These are phyloP conservation scores for Mycena rebaudengoi DNA, from an alignment of 768 basidiomycete genomes.

Conservation along the genomic window DNA sequence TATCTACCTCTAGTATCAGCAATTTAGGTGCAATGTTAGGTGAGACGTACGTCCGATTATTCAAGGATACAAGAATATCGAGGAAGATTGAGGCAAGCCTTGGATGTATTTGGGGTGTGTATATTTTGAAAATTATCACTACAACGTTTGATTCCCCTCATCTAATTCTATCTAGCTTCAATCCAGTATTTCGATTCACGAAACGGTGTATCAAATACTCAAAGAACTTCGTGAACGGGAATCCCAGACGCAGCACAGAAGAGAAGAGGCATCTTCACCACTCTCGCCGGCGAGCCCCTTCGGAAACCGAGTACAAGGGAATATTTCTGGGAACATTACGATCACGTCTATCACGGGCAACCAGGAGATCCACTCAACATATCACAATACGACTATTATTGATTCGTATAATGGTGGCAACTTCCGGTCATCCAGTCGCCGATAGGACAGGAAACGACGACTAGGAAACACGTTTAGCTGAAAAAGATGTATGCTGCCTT, in stretches of 20 bases:
- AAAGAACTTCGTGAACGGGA: slow-evolving; percentile 20
- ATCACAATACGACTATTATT: slow-evolving; percentile 20
- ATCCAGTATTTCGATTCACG: slow-evolving; percentile 33
- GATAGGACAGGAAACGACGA: no score
- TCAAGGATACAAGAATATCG: slow-evolving; percentile 30
- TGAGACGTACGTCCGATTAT: slow-evolving; percentile 23
- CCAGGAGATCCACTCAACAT: slow-evolving; percentile 12
- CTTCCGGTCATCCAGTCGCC: no score
- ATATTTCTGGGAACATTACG: slow-evolving; percentile 30
- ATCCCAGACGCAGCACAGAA: not conserved
- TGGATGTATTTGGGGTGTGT: slow-evolving; percentile 37
- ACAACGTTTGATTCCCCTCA: not conserved
- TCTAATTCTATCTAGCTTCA: slow-evolving; percentile 25
- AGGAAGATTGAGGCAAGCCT: slow-evolving; percentile 27
- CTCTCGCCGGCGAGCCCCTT: slow-evolving; percentile 19
- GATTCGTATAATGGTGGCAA: slow-evolving; percentile 34
- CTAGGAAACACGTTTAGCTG: no score
- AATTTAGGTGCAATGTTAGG: no score
- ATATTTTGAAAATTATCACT: not conserved
- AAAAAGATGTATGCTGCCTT: no score
- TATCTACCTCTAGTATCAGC: no score
- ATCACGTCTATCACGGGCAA: slow-evolving; percentile 28
- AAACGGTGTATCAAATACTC: slow-evolving; percentile 28
- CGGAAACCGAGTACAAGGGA: slow-evolving; percentile 20
- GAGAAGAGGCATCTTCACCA: slow-evolving; percentile 5